These are phyloP conservation scores for Mucor lusitanicus DNA, from an alignment of 371 early-diverging fungal species.

Conservation along the genomic window DNA sequence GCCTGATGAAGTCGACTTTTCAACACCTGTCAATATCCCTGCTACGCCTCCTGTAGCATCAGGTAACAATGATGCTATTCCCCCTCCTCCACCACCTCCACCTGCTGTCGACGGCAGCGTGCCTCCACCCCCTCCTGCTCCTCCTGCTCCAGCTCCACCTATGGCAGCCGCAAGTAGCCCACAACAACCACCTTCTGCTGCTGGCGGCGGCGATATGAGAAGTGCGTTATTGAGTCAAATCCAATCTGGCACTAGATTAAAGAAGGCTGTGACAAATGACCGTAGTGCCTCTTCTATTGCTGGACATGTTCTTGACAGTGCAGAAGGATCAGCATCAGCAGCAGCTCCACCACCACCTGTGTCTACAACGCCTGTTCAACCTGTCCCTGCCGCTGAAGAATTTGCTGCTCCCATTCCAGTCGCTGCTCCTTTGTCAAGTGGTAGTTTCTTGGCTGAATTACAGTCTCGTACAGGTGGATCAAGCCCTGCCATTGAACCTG, in stretches of 20 bases:
- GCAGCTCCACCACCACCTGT: neutral
- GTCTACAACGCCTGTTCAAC: slow-evolving; percentile 3
- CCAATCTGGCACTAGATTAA: slow-evolving; percentile 35
- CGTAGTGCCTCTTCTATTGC: slow-evolving; percentile 38
- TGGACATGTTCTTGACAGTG: slow-evolving; percentile 30
- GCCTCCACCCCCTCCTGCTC: slow-evolving; percentile 21
- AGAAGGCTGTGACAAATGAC: slow-evolving; percentile 44
- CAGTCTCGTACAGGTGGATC: slow-evolving; percentile 31
- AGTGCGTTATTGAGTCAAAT: slow-evolving; percentile 49
- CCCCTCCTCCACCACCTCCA: slow-evolving; percentile 24
- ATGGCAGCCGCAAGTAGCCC: slow-evolving; percentile 12
- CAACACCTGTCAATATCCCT: slow-evolving; percentile 2
- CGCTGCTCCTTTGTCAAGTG: slow-evolving; percentile 65
- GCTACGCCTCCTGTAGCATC: slow-evolving; percentile 18
- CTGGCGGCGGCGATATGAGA: slow-evolving; percentile 29
- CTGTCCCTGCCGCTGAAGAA: slow-evolving; percentile 8
- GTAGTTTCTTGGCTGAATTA: slow-evolving; percentile 33
- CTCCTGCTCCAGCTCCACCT: slow-evolving; percentile 22
- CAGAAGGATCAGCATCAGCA: neutral
- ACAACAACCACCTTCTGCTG: slow-evolving; percentile 3
- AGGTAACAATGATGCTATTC: neutral
- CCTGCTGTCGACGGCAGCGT: neutral
- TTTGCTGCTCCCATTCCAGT: slow-evolving; percentile 38
- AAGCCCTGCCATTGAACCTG: neutral
- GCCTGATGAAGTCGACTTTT: slow-evolving; percentile 7